Evolutionary conservation across 768 basidiomycete genomes (phyloP), one percentile per base, ranked within the genome.

Genomic region (Tephrocybe sp.): DNA sequence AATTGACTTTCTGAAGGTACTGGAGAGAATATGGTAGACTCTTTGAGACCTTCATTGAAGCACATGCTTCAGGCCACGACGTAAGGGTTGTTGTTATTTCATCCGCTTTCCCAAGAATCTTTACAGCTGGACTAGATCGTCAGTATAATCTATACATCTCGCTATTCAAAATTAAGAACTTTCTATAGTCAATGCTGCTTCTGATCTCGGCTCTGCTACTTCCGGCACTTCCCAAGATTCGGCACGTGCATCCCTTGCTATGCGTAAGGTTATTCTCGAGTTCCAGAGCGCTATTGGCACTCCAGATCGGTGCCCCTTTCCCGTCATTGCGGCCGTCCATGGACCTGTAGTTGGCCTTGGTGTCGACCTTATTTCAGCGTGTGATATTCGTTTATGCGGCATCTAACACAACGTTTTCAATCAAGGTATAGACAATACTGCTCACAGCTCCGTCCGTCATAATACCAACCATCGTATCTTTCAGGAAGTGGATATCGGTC

Each of bases 91-190:
- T 90, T 4, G 88, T 96, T 0, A 68, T 96, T 0, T 82, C 86
- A 0, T 92, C 90, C 0, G 72, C 70, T 1, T 62, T 87, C 2
- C 81, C 85, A 0, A 91, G 88, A 64, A 66, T 83, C 3, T 96
- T 93, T 64, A 88, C 87, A 0, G 93, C 90, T 1, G 93, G 94
- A 0, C 66, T 96, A 5, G 93, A 96, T 64, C 63, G 93, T 90
- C 56, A 25, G 75, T 66, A 3, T 15, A 17, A n/a, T 10, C 11
- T 24, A 14, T 59, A 18, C 3, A 36, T 32, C n/a, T 20, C 6
- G 25, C 9, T 4, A 6, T 7, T 23, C 2, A 38, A 15, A 47
- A n/a, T 38, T 23, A 36, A 24, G 33, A 12, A n/a, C 12, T 37
- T 26, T 18, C 23, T 33, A 74, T 32, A 76, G 69, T 77, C 25